phyloP scores from a whole-genome alignment of 2,329 filamentous ascomycete genomes.

The Curvularia hawaiiensis region DNA sequence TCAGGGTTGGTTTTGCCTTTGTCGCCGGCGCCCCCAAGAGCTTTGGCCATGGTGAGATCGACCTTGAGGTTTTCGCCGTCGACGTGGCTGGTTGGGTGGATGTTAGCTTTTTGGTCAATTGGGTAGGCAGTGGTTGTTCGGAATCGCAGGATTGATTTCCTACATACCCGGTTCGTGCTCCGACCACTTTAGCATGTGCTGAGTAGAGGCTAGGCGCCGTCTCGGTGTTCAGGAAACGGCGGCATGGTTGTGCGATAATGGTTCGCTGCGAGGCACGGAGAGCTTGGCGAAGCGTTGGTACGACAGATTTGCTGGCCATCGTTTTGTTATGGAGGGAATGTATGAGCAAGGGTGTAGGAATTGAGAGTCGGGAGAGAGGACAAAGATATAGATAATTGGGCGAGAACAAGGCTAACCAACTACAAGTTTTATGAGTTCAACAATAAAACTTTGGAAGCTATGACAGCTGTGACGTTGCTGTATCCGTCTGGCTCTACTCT shows the following conservation, averaged over 20 bases:
- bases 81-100: slow-evolving; percentile 27
- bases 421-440: background rate
- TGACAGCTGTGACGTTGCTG: slow-evolving; percentile 7
- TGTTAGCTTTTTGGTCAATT: background rate
- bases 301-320: slow-evolving; percentile 24
- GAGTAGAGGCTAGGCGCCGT: slow-evolving; percentile 49
- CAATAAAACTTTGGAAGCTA: background rate
- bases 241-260: slow-evolving; percentile 3
- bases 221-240: slow-evolving; percentile 48
- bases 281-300: slow-evolving; percentile 20
- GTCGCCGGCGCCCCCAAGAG: slow-evolving; percentile 51
- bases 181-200: slow-evolving; percentile 47
- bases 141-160: too few species aligned
- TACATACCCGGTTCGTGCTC: slow-evolving; percentile 44
- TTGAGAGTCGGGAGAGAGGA: background rate
- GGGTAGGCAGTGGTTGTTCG: background rate
- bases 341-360: background rate
- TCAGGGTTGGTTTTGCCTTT: slow-evolving; percentile 51
- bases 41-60: slow-evolving; percentile 53
- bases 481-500: background rate
- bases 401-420: background rate
- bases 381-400: too few species aligned
- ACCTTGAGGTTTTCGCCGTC: slow-evolving; percentile 44
- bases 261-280: slow-evolving; percentile 17
- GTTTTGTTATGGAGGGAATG: background rate